Base-by-base conservation (phyloP, 2,329 filamentous ascomycete genomes). In the Epicoccum sorghinum region DNA sequence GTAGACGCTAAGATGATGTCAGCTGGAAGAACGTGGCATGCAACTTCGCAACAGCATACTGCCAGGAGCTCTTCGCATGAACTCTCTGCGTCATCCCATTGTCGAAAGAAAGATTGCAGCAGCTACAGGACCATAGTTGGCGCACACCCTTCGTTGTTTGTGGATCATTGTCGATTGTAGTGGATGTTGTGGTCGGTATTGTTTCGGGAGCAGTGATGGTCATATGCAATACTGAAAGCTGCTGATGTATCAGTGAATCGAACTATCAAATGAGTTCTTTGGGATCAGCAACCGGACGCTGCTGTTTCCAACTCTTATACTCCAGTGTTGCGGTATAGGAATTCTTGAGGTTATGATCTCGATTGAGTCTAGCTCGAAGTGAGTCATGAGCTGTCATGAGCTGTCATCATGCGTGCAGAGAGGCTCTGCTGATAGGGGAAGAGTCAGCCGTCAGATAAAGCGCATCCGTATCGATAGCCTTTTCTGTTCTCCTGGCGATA, bases 61-160 rank as follows among this genome's bases (percentile, higher is more conserved):
- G 50, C 50, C 50, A 52, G 6, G 37, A 9, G 22, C 8, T 38
- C 32, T 52, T 52, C 50, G 47, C 47, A 38, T 52, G 50, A 1
- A 36, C 30, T 27, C 50, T 42, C 9, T 52, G 50, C 9, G 27
- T 25, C 4, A 42, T 29, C 9, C 43, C 38, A 13, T 14, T 37
- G 25, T 14, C n/a, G 14, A 52, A 52, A 1, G 14, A 37, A 9
- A 52, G 37, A 10, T 18, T 9, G 9, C 50, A 52, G 32, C 23
- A 38, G 13, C 25, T 32, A 9, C 50, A 52, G 18, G 29, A 22
- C 43, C 50, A 47, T 12, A 12, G 22, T 9, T 18, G 43, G 7
- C 43, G 50, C 7, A 5, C 10, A 18, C 23, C 23, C 13, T 24
- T 23, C n/a, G 22, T n/a, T 24, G 12, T 24, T 22, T 22, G 39